A percentile compares a stretch with the other conserved stretches of the same genome.
Conservation (phyloP, 495 filamentous ascomycete species). For the Cercophora newfieldiana region DNA sequence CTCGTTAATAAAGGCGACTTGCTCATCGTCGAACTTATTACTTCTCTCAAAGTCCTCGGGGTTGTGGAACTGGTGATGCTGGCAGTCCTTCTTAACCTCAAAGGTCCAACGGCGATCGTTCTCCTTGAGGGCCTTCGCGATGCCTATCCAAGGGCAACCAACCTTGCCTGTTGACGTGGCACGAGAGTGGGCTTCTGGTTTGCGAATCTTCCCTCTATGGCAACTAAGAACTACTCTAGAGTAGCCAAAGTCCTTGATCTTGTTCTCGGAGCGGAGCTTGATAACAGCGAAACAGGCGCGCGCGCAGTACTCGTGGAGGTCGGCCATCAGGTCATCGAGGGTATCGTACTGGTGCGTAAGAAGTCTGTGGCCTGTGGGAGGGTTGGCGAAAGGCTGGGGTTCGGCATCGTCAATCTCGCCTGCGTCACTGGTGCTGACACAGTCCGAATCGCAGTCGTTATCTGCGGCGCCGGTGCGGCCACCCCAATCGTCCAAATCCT, state of each 20-base stretch:
- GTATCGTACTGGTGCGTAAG: no score
- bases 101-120: neutral
- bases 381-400: no score
- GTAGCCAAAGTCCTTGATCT: neutral
- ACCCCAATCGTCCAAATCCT: no score
- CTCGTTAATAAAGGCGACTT: neutral
- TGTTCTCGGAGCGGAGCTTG: neutral
- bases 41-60: neutral
- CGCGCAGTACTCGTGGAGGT: neutral
- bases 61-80: neutral
- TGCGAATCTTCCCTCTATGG: neutral
- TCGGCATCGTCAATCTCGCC: no score
- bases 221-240: neutral
- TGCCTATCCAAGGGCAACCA: neutral
- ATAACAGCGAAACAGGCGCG: neutral
- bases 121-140: neutral
- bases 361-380: no score
- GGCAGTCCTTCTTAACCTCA: neutral
- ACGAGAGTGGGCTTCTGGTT: neutral
- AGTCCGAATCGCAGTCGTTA: no score
- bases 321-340: neutral
- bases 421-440: no score
- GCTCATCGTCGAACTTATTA: neutral
- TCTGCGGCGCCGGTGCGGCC: no score
- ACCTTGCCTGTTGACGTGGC: neutral